Evolutionary conservation across 2,329 filamentous ascomycete genomes (phyloP).

Genomic region (Trichoderma hamatum): DNA sequence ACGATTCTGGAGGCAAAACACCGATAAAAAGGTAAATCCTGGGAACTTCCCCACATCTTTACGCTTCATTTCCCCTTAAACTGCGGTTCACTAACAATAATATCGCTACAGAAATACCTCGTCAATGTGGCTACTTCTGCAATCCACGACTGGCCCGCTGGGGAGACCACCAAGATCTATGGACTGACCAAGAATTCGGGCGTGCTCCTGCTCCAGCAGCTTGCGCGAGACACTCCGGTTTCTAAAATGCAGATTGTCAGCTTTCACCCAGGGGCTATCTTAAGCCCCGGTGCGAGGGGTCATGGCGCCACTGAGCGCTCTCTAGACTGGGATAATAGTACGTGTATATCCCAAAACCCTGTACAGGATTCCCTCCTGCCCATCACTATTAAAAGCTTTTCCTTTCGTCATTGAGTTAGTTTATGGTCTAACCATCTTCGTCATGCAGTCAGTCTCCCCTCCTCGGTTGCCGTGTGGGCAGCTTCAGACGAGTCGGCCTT

Average conservation of each 20-base stretch:
- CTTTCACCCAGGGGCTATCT: slow-evolving; percentile 43
- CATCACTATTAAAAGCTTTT: neutral
- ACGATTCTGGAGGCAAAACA: slow-evolving; percentile 34
- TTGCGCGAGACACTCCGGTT: slow-evolving; percentile 37
- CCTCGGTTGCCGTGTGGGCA: slow-evolving; percentile 44
- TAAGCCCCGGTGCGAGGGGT: slow-evolving; percentile 33
- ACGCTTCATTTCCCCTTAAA: neutral
- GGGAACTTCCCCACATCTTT: too few relatives aligned
- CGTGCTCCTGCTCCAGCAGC: slow-evolving; percentile 39
- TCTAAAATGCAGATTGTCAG: slow-evolving; percentile 43
- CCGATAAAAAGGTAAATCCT: slow-evolving; percentile 21
- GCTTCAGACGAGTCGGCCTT: slow-evolving; percentile 48
- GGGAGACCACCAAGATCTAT: slow-evolving; percentile 33
- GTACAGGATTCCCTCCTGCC: neutral
- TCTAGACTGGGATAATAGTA: slow-evolving; percentile 16
- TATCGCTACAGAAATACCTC: slow-evolving; percentile 9
- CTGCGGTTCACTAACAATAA: neutral
- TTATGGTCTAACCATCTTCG: neutral
- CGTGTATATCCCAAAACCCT: neutral
- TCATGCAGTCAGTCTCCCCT: slow-evolving; percentile 37
- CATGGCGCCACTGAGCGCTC: slow-evolving; percentile 27
- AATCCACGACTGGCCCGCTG: slow-evolving; percentile 33
- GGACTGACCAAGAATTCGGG: slow-evolving; percentile 42
- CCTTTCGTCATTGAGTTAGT: neutral
- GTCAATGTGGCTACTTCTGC: slow-evolving; percentile 23